phyloP scores from a whole-genome alignment of 768 basidiomycete species.

The Lentinula boryana region DNA sequence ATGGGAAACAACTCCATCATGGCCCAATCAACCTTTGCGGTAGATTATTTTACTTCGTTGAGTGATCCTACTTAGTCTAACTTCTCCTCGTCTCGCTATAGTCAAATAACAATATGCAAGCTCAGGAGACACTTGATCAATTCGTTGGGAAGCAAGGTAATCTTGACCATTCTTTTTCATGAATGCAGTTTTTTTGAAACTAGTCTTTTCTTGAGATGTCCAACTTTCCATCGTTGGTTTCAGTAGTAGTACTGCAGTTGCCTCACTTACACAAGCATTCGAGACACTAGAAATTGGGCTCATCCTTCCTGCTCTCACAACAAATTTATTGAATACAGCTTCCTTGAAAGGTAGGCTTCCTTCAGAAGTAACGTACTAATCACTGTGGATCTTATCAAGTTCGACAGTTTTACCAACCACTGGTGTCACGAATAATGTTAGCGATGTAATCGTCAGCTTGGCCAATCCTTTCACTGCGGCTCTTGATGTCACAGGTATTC shows the following conservation, averaged over 20 bases:
- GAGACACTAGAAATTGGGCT: slow-evolving; percentile 49
- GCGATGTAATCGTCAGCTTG: slow-evolving; percentile 56
- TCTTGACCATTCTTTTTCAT: background rate
- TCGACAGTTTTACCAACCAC: slow-evolving; percentile 56
- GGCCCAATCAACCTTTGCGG: slow-evolving; percentile 47
- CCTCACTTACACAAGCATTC: slow-evolving; percentile 57
- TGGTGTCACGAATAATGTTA: slow-evolving; percentile 54
- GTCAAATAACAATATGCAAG: slow-evolving; percentile 57
- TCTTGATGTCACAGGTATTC: slow-evolving; percentile 51
- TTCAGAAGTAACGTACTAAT: background rate
- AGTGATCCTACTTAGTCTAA: background rate
- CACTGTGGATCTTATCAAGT: background rate
- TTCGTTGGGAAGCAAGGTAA: slow-evolving; percentile 59
- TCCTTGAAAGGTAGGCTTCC: slow-evolving; percentile 40
- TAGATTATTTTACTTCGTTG: slow-evolving; percentile 13
- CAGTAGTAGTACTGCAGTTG: slow-evolving; percentile 50
- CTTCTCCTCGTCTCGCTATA: slow-evolving; percentile 17
- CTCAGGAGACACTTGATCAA: slow-evolving; percentile 56
- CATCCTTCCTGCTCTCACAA: slow-evolving; percentile 54
- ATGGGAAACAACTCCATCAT: slow-evolving; percentile 56
- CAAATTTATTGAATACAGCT: slow-evolving; percentile 49
- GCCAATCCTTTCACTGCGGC: slow-evolving; percentile 63
- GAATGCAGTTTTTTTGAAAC: background rate
- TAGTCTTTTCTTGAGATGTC: slow-evolving; percentile 35
- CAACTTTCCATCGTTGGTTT: slow-evolving; percentile 52